Conservation (phyloP, 1,284 basidiomycete species). For the Vanrija sp. region DNA sequence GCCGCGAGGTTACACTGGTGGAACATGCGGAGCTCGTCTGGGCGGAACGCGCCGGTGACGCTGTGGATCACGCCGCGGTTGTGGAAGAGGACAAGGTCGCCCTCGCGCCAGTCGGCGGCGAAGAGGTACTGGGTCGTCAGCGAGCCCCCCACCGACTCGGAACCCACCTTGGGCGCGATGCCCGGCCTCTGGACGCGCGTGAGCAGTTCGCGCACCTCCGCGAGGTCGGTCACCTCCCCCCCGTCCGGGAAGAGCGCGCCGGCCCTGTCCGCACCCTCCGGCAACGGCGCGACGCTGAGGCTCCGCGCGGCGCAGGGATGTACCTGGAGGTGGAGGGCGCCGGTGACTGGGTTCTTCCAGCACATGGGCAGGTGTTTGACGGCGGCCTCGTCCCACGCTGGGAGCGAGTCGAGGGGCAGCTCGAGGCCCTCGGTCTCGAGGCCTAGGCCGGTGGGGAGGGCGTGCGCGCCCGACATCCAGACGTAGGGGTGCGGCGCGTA, state of each 20-base stretch:
- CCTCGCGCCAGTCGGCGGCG: conserved; percentile 59
- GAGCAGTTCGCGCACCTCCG: conserved; percentile 64
- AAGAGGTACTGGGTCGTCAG: conserved; percentile 34
- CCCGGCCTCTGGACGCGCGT: conserved; percentile 77
- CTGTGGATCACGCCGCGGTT: conserved; percentile 72
- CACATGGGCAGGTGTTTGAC: conserved; percentile 66
- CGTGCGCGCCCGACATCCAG: conserved; percentile 74
- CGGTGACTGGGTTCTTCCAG: conserved; percentile 81
- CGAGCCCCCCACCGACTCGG: neutral
- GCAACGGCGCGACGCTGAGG: conserved; percentile 62
- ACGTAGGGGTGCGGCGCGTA: conserved; percentile 76
- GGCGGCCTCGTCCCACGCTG: conserved; percentile 67
- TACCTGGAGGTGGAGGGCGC: conserved; percentile 69
- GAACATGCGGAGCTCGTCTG: conserved; percentile 68
- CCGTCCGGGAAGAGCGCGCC: conserved; percentile 65
- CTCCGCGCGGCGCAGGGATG: conserved; percentile 63
- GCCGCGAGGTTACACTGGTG: conserved; percentile 79
- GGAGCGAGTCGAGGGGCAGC: conserved; percentile 61
- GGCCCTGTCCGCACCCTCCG: conserved; percentile 52
- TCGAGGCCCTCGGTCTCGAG: conserved; percentile 72
- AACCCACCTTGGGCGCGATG: conserved; percentile 59
- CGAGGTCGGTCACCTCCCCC: conserved; percentile 63
- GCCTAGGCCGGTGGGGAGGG: conserved; percentile 69
- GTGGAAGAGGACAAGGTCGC: conserved; percentile 65
- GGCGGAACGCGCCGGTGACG: conserved; percentile 68